Evolutionary conservation across 176 grass and related monocot species (phyloP).

Genomic region (Ensete ventricosum): DNA sequence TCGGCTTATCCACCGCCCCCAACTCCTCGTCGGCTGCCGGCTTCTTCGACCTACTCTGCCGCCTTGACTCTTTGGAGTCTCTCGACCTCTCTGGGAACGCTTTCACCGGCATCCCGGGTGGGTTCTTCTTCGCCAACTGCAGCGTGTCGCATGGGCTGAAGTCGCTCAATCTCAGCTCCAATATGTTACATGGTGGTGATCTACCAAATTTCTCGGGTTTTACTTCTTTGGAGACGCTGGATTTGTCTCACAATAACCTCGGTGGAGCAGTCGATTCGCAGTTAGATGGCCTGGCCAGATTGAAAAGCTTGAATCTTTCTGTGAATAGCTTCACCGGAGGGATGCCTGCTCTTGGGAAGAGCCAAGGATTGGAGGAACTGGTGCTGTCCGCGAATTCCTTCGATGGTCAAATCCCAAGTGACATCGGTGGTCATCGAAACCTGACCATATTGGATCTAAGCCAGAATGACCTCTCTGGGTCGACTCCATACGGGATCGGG

Average conservation of each 20-base stretch:
- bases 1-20: background rate
- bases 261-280: constrained; percentile 3
- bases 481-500: constrained; percentile 13
- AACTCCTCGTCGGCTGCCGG: constrained; percentile 6
- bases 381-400: constrained; percentile 39
- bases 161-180: constrained; percentile 44
- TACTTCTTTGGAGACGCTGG: constrained; percentile 33
- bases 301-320: constrained; percentile 53
- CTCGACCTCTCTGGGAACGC: constrained; percentile 51
- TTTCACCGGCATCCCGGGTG: constrained; percentile 1
- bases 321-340: constrained; percentile 18
- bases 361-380: constrained; percentile 26
- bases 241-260: constrained; percentile 45
- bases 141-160: constrained; percentile 10
- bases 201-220: constrained; percentile 31
- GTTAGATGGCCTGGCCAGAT: constrained; percentile 6
- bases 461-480: constrained; percentile 30
- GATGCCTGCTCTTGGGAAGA: constrained; percentile 12
- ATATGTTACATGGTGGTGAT: background rate
- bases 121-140: constrained; percentile 30
- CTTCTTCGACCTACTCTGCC: constrained; percentile 36
- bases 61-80: constrained; percentile 19
- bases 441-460: constrained; percentile 59
- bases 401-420: constrained; percentile 6
- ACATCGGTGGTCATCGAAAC: constrained; percentile 13